These are phyloP conservation scores for Dalechampia spathulata DNA, from an alignment of 441 rosid genomes.

Conservation along the genomic window DNA sequence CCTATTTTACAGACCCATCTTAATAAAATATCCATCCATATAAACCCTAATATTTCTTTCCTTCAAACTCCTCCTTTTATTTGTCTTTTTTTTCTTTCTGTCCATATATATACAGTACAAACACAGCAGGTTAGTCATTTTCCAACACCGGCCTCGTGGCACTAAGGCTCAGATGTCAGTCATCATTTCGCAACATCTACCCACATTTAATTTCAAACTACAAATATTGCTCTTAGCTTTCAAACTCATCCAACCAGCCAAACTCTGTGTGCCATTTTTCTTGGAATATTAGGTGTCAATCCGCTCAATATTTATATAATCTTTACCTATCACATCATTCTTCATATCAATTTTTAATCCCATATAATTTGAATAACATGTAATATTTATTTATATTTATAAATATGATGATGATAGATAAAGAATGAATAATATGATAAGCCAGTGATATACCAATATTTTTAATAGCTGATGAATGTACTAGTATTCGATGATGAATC, in stretches of 20 bases:
- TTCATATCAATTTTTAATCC: no score
- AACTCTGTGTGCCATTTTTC: no score
- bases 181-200: neutral
- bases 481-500: constrained; percentile 43
- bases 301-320: no score
- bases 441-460: no score
- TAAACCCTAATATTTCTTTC: neutral
- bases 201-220: neutral
- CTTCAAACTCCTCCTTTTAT: neutral
- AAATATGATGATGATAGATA: no score
- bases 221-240: neutral
- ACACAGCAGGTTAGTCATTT: neutral
- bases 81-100: neutral
- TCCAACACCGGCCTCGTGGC: constrained; percentile 34
- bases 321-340: no score
- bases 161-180: constrained; percentile 32
- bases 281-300: no score
- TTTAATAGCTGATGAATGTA: no score
- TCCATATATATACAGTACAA: constrained; percentile 16
- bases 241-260: no score
- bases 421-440: no score
- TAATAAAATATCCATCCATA: neutral
- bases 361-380: no score
- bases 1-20: constrained; percentile 4
- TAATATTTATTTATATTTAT: no score